These are phyloP conservation scores for Lithocarpus polystachyus DNA, from an alignment of 306 rosid genomes.

Conservation along the genomic window DNA sequence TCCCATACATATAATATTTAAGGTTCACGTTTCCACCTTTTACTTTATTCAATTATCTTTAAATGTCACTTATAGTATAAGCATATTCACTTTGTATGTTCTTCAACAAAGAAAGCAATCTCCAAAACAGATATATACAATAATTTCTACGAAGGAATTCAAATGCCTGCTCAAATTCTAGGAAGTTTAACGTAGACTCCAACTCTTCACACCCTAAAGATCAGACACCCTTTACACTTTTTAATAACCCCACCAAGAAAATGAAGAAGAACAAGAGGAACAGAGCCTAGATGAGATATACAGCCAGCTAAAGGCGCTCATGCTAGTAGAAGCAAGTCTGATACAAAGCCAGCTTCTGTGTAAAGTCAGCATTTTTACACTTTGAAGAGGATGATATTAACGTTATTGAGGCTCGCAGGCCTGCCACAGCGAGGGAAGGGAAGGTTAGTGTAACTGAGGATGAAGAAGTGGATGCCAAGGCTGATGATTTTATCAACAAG, in stretches of 20 bases:
- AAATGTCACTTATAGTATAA: too few species aligned
- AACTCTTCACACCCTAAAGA: too few species aligned
- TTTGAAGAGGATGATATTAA: slow-evolving; percentile 48
- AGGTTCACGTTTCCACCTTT: too few species aligned
- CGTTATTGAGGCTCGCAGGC: slow-evolving; percentile 52
- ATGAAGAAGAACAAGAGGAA: neutral
- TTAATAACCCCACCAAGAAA: neutral
- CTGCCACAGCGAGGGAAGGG: slow-evolving; percentile 59
- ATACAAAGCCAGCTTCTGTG: slow-evolving; percentile 65
- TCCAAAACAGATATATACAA: too few species aligned
- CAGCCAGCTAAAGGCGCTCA: slow-evolving; percentile 40
- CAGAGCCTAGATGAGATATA: slow-evolving; percentile 52
- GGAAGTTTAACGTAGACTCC: too few species aligned
- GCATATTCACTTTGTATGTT: too few species aligned
- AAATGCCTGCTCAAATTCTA: too few species aligned
- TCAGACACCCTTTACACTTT: slow-evolving; percentile 12
- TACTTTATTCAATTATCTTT: too few species aligned
- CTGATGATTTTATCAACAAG: slow-evolving; percentile 81
- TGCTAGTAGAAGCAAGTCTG: slow-evolving; percentile 48
- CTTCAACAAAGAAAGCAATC: too few species aligned
- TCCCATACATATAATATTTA: too few species aligned
- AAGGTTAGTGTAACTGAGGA: slow-evolving; percentile 24
- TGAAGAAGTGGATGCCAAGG: slow-evolving; percentile 70
- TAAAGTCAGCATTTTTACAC: slow-evolving; percentile 56
- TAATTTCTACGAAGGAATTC: too few species aligned